Conservation (phyloP, 2,329 filamentous ascomycete species). For the Xylariaceae sp. region DNA sequence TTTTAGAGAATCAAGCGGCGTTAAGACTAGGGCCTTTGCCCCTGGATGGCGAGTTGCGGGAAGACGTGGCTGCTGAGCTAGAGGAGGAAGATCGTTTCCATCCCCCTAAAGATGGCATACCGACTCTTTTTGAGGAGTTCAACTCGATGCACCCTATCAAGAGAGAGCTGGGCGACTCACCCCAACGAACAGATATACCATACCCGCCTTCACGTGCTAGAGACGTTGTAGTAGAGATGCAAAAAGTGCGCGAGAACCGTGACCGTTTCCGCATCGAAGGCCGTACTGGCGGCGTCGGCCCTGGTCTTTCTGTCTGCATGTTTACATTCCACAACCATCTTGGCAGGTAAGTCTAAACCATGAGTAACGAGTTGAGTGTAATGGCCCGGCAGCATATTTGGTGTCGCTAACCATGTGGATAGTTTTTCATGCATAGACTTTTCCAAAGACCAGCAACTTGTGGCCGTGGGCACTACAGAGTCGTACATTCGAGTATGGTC, state of each 20-base stretch:
- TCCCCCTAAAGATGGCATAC: constrained; percentile 63
- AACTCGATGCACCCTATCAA: constrained; percentile 75
- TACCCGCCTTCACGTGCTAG: constrained; percentile 81
- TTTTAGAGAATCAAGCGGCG: constrained; percentile 49
- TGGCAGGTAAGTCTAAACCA: constrained; percentile 59
- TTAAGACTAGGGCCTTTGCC: constrained; percentile 77
- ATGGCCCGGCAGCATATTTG: neutral
- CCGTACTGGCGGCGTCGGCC: constrained; percentile 74
- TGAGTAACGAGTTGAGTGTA: neutral
- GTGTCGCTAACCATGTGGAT: constrained; percentile 4
- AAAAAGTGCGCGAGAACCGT: constrained; percentile 86
- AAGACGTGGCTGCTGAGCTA: constrained; percentile 81
- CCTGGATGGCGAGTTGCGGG: constrained; percentile 74
- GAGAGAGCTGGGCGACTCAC: constrained; percentile 82
- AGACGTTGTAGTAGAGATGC: constrained; percentile 90
- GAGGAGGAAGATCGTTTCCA: constrained; percentile 77
- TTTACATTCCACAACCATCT: constrained; percentile 97
- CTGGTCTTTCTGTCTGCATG: constrained; percentile 86
- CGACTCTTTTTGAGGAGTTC: constrained; percentile 78
- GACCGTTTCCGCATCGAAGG: constrained; percentile 86
- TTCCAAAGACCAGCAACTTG: constrained; percentile 80
- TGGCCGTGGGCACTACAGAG: constrained; percentile 84
- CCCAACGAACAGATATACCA: constrained; percentile 71
- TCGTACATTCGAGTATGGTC: constrained; percentile 96
- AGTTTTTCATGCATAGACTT: constrained; percentile 94